These are phyloP conservation scores for Alternaria sp. DNA, from an alignment of 2,329 filamentous ascomycete genomes.

Conservation along the genomic window DNA sequence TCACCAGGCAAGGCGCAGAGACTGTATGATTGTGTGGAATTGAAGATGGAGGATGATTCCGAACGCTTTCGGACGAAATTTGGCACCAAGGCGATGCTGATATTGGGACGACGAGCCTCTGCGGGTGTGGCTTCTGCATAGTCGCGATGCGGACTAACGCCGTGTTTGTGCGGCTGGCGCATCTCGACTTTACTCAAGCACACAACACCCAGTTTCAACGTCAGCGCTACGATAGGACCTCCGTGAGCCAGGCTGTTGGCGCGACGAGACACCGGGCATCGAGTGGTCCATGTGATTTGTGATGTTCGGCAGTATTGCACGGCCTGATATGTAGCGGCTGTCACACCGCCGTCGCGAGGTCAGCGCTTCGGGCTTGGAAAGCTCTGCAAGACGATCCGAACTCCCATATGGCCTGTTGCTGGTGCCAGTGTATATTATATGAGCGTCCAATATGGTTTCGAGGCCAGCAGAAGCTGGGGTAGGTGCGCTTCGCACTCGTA, in stretches of 20 bases:
- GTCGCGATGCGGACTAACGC: constrained; percentile 9
- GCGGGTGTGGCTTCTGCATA: constrained; percentile 14
- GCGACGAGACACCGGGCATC: neutral
- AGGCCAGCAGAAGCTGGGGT: constrained; percentile 11
- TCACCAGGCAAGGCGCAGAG: constrained; percentile 17
- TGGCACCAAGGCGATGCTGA: neutral
- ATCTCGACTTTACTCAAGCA: constrained; percentile 1
- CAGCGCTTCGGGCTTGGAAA: constrained; percentile 1
- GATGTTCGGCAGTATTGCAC: constrained; percentile 3
- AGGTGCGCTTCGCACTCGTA: neutral
- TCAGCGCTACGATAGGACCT: neutral
- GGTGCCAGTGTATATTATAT: constrained; percentile 2
- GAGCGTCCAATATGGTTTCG: constrained; percentile 2
- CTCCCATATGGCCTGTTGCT: constrained; percentile 4
- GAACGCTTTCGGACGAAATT: constrained; percentile 2
- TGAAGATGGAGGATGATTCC: neutral
- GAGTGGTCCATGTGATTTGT: constrained; percentile 1
- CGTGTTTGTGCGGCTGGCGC: constrained; percentile 1
- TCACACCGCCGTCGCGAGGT: constrained; percentile 2
- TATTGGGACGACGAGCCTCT: constrained; percentile 7
- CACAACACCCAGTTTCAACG: constrained; percentile 1
- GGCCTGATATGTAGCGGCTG: constrained; percentile 3
- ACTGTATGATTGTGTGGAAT: constrained; percentile 8
- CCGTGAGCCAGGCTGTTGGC: neutral
- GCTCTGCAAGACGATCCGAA: neutral